Evolutionary conservation across 805 yeast species (phyloP), one percentile per base, ranked within the genome.

Genomic region (Cyberlindnera maclurae): DNA sequence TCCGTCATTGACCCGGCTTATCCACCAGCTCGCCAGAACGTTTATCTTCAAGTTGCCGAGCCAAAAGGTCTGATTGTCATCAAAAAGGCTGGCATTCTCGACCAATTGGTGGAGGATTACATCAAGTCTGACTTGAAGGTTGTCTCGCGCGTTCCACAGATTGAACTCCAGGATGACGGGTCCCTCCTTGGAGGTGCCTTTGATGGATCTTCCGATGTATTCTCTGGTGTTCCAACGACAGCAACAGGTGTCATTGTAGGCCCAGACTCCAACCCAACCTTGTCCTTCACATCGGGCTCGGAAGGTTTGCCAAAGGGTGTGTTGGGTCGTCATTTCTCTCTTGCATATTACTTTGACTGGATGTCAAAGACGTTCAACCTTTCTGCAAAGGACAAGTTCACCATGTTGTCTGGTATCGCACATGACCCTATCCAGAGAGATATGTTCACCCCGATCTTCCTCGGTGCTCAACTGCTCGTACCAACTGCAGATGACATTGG

Each of bases 231-330:
- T 45, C 65, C 67, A 37, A 68, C 71, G 38, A 61, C 70, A 27
- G 75, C 87, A 39, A 82, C 96, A 1, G 96, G 96, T 29, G 93
- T 93, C 9, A 64, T 80, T 31, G 97, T 93, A 28, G 98, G 98
- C 1, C 99, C 99, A 3, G 99, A 93, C 60, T 82, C 93, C 29
- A 90, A 90, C 55, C 99, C 99, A 36, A 93, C 99, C 7, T 70
- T 93, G 38, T 84, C 96, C 0, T 93, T 93, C 65, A 93, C 99
- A 5, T 85, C 96, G 15, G 99, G 99, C 26, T 85, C 96, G 6
- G 99, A 93, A 63, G 99, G 99, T 61, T 70, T 90, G 47, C 99
- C 99, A 51, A 93, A 93, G 65, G 99, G 99, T 68, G 99, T 93
- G 17, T 72, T 88, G 43, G 99, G 99, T 37, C 84, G 99, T 65